Evolutionary conservation across 805 yeast species (phyloP).

Genomic region (Wickerhamiella sorbophila): DNA sequence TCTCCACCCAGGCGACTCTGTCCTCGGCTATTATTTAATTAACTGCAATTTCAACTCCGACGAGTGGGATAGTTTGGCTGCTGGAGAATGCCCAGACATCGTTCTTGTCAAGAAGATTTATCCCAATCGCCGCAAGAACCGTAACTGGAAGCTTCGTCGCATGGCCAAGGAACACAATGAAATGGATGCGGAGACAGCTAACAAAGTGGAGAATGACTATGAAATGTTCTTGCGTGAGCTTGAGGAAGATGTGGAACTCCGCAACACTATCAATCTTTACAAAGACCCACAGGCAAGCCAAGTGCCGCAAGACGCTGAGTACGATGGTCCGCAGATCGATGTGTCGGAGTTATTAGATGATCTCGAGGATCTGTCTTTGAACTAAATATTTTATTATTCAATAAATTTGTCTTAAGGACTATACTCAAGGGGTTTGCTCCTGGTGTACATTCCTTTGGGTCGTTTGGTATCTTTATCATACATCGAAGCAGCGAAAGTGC

Average conservation of each 20-base stretch:
- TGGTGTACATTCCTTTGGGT: no score
- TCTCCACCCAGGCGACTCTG: constrained; percentile 87
- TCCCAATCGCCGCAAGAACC: constrained; percentile 61
- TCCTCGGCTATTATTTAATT: constrained; percentile 67
- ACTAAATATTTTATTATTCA: not conserved
- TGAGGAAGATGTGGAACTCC: constrained; percentile 91
- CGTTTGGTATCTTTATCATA: no score
- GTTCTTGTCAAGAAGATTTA: constrained; percentile 79
- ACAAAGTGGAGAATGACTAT: constrained; percentile 86
- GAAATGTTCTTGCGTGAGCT: constrained; percentile 92
- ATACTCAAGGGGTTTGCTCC: no score
- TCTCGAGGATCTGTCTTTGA: constrained; percentile 34
- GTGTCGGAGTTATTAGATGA: constrained; percentile 91
- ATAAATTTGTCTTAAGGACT: no score
- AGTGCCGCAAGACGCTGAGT: constrained; percentile 41
- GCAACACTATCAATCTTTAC: constrained; percentile 81
- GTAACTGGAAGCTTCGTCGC: constrained; percentile 90
- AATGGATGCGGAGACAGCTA: constrained; percentile 50
- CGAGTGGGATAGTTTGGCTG: constrained; percentile 29
- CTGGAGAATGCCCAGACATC: constrained; percentile 47
- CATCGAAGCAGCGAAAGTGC: not conserved
- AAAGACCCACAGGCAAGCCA: constrained; percentile 35
- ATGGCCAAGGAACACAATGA: constrained; percentile 78
- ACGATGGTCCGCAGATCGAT: constrained; percentile 77
- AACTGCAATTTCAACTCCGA: constrained; percentile 62